Base-by-base conservation (phyloP, 2,329 filamentous ascomycete genomes). In the Pseudopithomyces maydicus region DNA sequence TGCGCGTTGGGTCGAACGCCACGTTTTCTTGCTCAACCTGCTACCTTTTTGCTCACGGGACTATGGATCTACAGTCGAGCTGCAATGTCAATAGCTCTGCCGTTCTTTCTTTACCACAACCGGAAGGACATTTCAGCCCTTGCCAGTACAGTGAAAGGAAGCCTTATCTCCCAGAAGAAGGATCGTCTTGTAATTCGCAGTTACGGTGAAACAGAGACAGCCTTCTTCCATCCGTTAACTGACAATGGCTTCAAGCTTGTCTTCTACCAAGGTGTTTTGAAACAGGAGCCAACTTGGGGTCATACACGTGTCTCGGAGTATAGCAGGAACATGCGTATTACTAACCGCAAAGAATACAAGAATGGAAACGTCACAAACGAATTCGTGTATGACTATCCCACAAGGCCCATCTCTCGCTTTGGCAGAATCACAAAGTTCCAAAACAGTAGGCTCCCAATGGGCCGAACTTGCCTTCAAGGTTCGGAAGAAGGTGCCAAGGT, bases 61-160 rank as follows among this genome's bases (percentile, higher is more conserved):
- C 52, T 83, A 8, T 84, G 82, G 82, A 77, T 78, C 6, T 83
- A 82, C 63, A 74, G 76, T 36, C 79, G 79, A 46, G 49, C 66
- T 3, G 61, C 78, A 3, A 82, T 84, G 68, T 75, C 79, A n/a
- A 41, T 78, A 2, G 66, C 71, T 8, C 67, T 84, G 0, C 78
- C 79, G 0, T 78, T 81, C 56, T 81, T 83, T 60, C 54, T 84
- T 14, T 81, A 83, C 55, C 72, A 83, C 58, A 75, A 74, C n/a
- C 79, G 82, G 22, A 74, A 77, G 52, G 79, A 82, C 52, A 76
- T 84, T 22, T 75, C 78, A 47, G 76, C 65, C 17, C 73, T 84
- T 8, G 81, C 78, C 68, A 74, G 80, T 20, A 79, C 80, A 41
- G 80, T 82, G 1, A 81, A 81, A 61, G 81, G 81, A 5, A 80